These are phyloP conservation scores for Pichia terricola DNA, from an alignment of 1,139 yeast species.

Conservation along the genomic window DNA sequence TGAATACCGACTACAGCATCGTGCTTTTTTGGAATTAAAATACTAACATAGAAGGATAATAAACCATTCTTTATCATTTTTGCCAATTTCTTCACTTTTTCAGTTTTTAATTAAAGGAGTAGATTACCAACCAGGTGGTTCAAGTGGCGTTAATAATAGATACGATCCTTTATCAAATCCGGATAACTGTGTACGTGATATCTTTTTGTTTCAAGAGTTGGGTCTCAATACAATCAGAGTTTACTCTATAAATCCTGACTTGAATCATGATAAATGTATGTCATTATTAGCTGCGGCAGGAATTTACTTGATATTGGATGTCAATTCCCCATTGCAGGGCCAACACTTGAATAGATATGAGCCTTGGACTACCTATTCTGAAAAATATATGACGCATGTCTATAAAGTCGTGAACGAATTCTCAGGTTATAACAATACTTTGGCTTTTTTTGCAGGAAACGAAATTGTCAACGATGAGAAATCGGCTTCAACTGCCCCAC, in stretches of 20 bases:
- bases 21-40: no score
- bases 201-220: conserved; percentile 59
- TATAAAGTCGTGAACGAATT: conserved; percentile 78
- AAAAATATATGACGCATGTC: conserved; percentile 60
- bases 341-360: conserved; percentile 81
- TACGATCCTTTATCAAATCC: conserved; percentile 71
- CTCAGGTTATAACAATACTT: conserved; percentile 73
- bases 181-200: conserved; percentile 62
- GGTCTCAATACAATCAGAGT: conserved; percentile 81
- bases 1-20: conserved; percentile 6
- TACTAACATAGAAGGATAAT: no score
- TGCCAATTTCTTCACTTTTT: no score
- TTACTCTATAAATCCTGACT: conserved; percentile 73
- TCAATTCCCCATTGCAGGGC: conserved; percentile 71
- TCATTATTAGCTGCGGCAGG: conserved; percentile 85
- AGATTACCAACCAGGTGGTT: conserved; percentile 70
- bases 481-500: conserved; percentile 63
- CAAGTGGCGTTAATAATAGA: conserved; percentile 42
- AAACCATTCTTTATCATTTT: no score
- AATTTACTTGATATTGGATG: conserved; percentile 81
- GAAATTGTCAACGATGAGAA: conserved; percentile 75
- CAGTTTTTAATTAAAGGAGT: conserved; percentile 72
- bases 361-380: conserved; percentile 78
- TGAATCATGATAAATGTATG: conserved; percentile 89
- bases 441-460: conserved; percentile 93